Base-by-base conservation (phyloP, 305 asterid species). In the Withania somnifera region DNA sequence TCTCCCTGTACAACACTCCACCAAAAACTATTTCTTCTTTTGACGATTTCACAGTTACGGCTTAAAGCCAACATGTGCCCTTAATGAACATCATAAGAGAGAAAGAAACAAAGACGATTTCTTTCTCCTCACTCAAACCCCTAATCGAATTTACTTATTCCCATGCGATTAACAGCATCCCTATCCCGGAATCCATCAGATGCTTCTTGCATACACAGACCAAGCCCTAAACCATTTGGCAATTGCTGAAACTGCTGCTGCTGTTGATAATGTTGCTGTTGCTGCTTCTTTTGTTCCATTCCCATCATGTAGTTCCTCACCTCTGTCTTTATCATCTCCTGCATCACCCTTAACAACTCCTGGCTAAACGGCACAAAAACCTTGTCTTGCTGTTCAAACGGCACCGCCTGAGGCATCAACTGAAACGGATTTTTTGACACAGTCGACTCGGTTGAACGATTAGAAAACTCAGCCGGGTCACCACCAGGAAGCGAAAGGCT, bases 261-360 rank as follows among this genome's bases (percentile, higher is more conserved):
- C 10, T 66, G 73, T 17, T 64, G 83, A 17, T 47, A 81, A 14
- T 73, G 81, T 45, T 87, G 88, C 8, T 71, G 82, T 2, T 84
- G 89, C 20, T 80, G 87, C 8, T 83, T 84, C 28, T 89, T 89
- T 42, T 90, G 90, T 64, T 90, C 92, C 15, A 90, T 36, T 2
- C 88, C 97, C 78, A 84, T 80, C 95, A 94, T 91, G 71, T 95
- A 95, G 67, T 82, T 91, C 88, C 96, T 87, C 84, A 95, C 99
- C 86, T 95, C 99, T 17, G 89, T 86, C 84, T 85, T 90, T 0
- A 95, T 90, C 98, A 95, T 95, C 22, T 89, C 96, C 83, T 95
- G 97, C 97, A 95, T 90, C 88, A 92, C 97, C 52, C 89, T 89
- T 90, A 89, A 84, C 82, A 95, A 32, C 83, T 95, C 98, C 22